These are phyloP conservation scores for Tulasnella sp. DNA, from an alignment of 768 basidiomycete species.

Conservation along the genomic window DNA sequence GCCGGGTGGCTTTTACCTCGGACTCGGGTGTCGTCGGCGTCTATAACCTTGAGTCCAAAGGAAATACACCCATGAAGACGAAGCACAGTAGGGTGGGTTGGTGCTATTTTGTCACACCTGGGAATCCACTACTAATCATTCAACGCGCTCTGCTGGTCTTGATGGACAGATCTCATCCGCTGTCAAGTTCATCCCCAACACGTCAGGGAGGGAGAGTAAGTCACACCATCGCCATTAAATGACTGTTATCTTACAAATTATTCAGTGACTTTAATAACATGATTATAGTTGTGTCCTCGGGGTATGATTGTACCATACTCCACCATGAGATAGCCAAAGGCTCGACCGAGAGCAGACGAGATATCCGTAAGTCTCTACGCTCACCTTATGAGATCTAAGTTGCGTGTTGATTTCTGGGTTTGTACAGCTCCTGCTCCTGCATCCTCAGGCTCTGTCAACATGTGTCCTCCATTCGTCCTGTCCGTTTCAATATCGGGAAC, in stretches of 20 bases:
- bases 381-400: background rate
- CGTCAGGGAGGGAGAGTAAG: too few species aligned
- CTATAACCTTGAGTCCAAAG: constrained; percentile 42
- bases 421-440: constrained; percentile 30
- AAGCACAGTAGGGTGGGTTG: constrained; percentile 47
- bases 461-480: constrained; percentile 68
- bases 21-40: constrained; percentile 61
- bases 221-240: too few species aligned
- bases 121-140: too few species aligned
- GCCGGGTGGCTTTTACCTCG: constrained; percentile 49
- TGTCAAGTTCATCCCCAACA: constrained; percentile 54
- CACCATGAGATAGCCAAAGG: constrained; percentile 57
- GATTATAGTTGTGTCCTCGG: constrained; percentile 42
- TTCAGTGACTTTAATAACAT: too few species aligned
- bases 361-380: background rate
- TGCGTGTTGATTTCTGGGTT: constrained; percentile 44
- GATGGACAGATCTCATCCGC: constrained; percentile 45
- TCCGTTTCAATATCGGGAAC: constrained; percentile 46
- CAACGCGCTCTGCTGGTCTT: too few species aligned
- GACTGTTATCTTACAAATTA: too few species aligned
- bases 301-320: constrained; percentile 56
- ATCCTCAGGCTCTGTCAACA: constrained; percentile 15
- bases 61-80: constrained; percentile 45
- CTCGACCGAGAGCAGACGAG: constrained; percentile 29
- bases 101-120: too few species aligned